Conservation (phyloP, 345 rosid genomes). For the Schrenkiella parvula region DNA sequence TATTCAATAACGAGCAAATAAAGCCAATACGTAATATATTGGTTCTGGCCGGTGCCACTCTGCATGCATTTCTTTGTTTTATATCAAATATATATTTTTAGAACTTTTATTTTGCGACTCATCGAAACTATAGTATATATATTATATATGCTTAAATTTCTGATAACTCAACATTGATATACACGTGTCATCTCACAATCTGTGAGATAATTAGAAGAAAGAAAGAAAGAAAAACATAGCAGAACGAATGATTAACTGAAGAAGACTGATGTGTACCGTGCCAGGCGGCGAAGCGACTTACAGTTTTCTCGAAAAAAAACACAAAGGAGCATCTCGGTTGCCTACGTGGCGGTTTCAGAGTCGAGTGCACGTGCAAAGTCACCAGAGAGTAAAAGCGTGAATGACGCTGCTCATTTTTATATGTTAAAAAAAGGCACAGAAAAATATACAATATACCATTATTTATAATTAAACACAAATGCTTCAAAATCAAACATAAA, state of each 20-base stretch:
- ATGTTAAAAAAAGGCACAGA: constrained; percentile 3
- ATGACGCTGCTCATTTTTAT: constrained; percentile 15
- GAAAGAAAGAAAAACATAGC: too few species aligned
- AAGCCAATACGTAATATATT: background rate
- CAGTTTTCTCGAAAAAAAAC: background rate
- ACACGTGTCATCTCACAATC: background rate
- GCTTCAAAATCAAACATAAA: background rate
- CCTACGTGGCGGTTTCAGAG: constrained; percentile 11
- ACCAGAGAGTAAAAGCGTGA: constrained; percentile 20
- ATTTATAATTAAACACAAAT: background rate
- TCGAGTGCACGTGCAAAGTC: constrained; percentile 24
- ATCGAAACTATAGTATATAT: background rate
- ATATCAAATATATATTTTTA: background rate
- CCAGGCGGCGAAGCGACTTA: constrained; percentile 2
- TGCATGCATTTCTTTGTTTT: background rate
- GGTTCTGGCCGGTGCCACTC: background rate
- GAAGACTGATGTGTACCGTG: constrained; percentile 27
- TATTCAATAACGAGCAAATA: constrained; percentile 7
- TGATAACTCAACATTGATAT: background rate
- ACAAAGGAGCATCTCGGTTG: background rate
- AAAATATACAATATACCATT: background rate
- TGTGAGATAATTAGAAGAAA: background rate
- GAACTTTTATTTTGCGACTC: background rate
- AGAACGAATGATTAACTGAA: constrained; percentile 17
- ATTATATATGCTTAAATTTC: background rate